Evolutionary conservation across 345 rosid species (phyloP), one percentile per base, ranked within the genome.

Genomic region (Melastoma malabathricum): DNA sequence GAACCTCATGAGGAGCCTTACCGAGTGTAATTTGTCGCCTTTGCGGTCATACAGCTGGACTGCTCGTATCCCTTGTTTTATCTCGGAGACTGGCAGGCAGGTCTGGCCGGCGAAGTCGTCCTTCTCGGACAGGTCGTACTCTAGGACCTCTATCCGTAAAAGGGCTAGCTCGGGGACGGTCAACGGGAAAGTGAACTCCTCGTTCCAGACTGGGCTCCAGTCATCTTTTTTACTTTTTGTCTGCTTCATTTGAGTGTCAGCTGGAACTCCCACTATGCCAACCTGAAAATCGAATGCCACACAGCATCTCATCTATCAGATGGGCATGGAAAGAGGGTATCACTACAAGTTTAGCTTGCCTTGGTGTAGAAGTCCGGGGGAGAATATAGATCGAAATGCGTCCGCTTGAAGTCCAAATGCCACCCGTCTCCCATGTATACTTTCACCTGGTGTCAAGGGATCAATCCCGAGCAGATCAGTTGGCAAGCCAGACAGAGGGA

Each of bases 401-500:
- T 71, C 57, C 51, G 81, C 27, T 51, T 58, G 62, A 90, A 90
- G 71, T 90, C 98, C 47, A 53, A 16, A 58, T 69, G 71, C 98
- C 98, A 86, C 17, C 96, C 94, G 63, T 86, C 89, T 43, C 96
- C 98, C 58, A 72, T 74, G 55, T 65, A 75, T 55, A 90, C 68
- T 70, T 71, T 86, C 29, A 83, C 84, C 86, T 83, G 60, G 13
- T 46, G 18, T 4, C 10, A 46, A 15, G 18, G 10, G 48, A 17
- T 46, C n/a, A 49, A 49, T 1, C 4, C 23, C 50, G 15, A 18
- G 25, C n/a, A n/a, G n/a, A n/a, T 53, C 38, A 59, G 60, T 18
- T 13, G 13, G 54, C 38, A 25, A 44, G 7, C 38, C 9, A 10
- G 9, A 29, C 8, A 14, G 56, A 17, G 13, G 15, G 18, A 17